Base-by-base conservation (phyloP, 1,139 yeast genomes). In the Entelexis sorbosivorans region DNA sequence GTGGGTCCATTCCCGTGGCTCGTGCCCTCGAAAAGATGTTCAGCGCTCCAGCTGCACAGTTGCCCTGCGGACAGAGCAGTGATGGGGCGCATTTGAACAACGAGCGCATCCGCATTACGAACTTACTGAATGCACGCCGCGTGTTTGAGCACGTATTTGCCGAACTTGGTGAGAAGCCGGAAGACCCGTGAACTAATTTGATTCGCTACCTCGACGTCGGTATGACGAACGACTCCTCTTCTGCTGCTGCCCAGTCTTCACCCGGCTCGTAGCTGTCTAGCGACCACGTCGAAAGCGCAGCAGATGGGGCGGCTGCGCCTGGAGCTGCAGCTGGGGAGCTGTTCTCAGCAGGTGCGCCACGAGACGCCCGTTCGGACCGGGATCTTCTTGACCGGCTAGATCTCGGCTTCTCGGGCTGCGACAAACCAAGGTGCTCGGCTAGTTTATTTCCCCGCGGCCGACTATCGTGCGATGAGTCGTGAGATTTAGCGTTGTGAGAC, bases 21-120 rank as follows among this genome's bases (percentile, higher is more conserved):
- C 69, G 96, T 55, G 83, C 83, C 57, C 70, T 91, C 59, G 98
- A 91, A 62, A 84, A 83, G 64, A 73, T 77, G 19, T 84, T 91
- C 59, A 67, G 74, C 50, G 96, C 97, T 1, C 85, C 87, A 20
- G 97, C 96, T 1, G 95, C 91, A 0, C 97, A 91, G 66, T 77
- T 91, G 39, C 98, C 98, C 2, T 87, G 96, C 64, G 98, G 98
- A 0, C 98, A 91, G 68, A 78, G 93, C 0, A 80, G 93, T 47
- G 98, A 91, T 65, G 87, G 87, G 63, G 97, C 97, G 1, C 98
- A 91, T 70, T 74, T 91, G 62, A 80, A 81, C 61, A 83, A 91
- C 63, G 98, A 91, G 66, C 77, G 93, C 56, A 68, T 91, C 48
- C 71, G 97, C 54, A 78, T 91, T 29, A 69, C 80, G 40, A 91